Evolutionary conservation across 345 rosid genomes (phyloP), one percentile per base, ranked within the genome.

Genomic region (Populus nigra): DNA sequence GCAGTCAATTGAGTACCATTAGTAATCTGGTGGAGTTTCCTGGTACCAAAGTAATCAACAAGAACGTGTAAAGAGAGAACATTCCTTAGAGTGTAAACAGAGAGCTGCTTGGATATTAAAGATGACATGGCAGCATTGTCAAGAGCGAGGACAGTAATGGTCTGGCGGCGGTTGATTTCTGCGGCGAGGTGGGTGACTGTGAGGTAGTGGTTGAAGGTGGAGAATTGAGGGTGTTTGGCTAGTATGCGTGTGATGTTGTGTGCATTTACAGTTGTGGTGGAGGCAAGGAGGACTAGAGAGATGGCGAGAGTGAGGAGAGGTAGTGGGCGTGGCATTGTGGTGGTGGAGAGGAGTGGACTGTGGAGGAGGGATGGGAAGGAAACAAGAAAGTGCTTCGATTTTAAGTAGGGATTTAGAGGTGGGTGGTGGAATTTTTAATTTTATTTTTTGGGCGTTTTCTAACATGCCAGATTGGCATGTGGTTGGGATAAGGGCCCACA

Each of bases 381-480:
- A 0, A 45, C 50, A 45, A 15, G 50, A 45, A 12, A 45, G 50
- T 13, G 50, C 50, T 15, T 33, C 3, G 50, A 11, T 45, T 45
- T 45, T 45, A 45, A 45, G 50, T 3, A 27, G 18, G 23, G 23
- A 49, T 39, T 73, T 41, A 77, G 76, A 1, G 8, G 81, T 0
- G 63, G 1, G 65, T 38, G 63, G 77, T 27, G 31, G 57, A 20
- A 27, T 8, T 23, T 55, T 10, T 41, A 41, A 41, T 41, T 41
- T 41, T 41, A 41, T 41, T 2, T 27, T n/a, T 23, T 41, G 12
- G 29, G 73, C 15, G 38, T 73, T 78, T 43, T 5, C 53, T n/a
- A n/a, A 23, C 20, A 43, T 84, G 85, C 87, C 89, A 87, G 88
- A 79, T 76, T 53, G 80, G 81, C 43, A 59, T 74, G 80, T 35